Conservation (phyloP, 768 basidiomycete genomes). For the Gloeostereum incarnatum region DNA sequence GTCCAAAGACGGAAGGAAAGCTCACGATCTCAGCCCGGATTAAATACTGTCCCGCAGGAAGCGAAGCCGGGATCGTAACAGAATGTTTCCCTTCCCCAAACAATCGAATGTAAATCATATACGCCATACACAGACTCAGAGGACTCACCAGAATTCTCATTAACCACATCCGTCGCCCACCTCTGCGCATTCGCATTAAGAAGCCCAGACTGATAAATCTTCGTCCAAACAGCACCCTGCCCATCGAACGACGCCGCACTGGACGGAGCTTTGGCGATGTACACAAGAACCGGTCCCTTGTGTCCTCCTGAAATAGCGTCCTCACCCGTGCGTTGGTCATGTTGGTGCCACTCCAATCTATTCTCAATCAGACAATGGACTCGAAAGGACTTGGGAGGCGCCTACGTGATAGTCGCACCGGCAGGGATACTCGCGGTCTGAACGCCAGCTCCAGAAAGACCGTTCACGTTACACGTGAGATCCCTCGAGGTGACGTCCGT, state of each 20-base stretch:
- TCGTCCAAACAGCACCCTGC: constrained; percentile 43
- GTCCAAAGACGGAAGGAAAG: not conserved
- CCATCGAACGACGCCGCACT: constrained; percentile 36
- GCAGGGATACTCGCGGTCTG: constrained; percentile 30
- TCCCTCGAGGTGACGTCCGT: constrained; percentile 45
- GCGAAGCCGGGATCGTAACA: constrained; percentile 32
- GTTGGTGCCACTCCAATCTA: constrained; percentile 49
- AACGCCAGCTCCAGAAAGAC: constrained; percentile 29
- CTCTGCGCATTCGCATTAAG: constrained; percentile 24
- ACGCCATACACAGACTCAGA: not conserved
- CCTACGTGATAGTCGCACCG: constrained; percentile 32
- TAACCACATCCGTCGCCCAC: constrained; percentile 45
- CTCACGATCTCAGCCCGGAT: constrained; percentile 39
- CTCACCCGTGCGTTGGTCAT: constrained; percentile 42
- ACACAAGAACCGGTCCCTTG: constrained; percentile 41
- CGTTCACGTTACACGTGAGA: constrained; percentile 43
- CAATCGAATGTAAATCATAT: not conserved
- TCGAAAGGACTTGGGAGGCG: not conserved
- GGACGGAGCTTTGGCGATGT: constrained; percentile 40
- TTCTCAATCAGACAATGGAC: constrained; percentile 2
- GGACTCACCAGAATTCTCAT: constrained; percentile 27
- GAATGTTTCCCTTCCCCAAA: constrained; percentile 26
- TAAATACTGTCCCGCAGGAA: constrained; percentile 42
- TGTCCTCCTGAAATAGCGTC: constrained; percentile 41
- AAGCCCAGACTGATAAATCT: constrained; percentile 41